These are phyloP conservation scores for Aspergillus nanangensis DNA, from an alignment of 495 filamentous ascomycete species.

Conservation along the genomic window DNA sequence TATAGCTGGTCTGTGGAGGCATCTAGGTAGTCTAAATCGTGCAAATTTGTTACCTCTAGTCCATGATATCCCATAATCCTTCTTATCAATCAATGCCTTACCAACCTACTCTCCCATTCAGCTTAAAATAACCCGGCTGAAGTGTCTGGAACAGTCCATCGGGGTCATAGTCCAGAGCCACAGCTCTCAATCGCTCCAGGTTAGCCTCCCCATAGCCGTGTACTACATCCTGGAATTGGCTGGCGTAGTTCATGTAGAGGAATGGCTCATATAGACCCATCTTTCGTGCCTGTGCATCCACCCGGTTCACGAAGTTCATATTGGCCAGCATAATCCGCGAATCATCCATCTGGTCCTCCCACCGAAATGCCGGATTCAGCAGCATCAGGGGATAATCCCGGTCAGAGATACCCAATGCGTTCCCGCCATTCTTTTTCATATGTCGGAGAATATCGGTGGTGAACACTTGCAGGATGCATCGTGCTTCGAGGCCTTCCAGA, in stretches of 20 bases:
- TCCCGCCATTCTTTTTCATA: not conserved
- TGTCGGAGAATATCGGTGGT: not conserved
- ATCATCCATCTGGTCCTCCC: not conserved
- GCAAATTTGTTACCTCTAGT: not conserved
- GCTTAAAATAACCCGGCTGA: constrained; percentile 3
- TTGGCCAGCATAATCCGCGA: not conserved
- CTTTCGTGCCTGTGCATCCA: not conserved
- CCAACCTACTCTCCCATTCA: constrained; percentile 2
- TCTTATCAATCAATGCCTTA: not conserved
- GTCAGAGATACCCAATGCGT: not conserved
- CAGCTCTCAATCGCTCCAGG: not conserved
- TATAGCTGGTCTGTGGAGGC: no score
- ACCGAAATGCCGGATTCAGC: not conserved
- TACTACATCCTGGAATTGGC: constrained; percentile 1
- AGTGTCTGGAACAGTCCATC: constrained; percentile 1
- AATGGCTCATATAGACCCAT: not conserved
- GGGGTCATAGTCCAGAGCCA: constrained; percentile 5
- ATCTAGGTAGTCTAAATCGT: no score
- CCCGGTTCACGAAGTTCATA: not conserved
- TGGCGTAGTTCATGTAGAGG: constrained; percentile 1
- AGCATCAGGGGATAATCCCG: not conserved
- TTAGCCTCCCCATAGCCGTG: constrained; percentile 2
- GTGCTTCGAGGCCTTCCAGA: not conserved
- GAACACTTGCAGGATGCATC: not conserved
- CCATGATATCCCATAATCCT: not conserved